Conservation (phyloP, 1,284 basidiomycete genomes). For the Phylloboletellus chloephorus region DNA sequence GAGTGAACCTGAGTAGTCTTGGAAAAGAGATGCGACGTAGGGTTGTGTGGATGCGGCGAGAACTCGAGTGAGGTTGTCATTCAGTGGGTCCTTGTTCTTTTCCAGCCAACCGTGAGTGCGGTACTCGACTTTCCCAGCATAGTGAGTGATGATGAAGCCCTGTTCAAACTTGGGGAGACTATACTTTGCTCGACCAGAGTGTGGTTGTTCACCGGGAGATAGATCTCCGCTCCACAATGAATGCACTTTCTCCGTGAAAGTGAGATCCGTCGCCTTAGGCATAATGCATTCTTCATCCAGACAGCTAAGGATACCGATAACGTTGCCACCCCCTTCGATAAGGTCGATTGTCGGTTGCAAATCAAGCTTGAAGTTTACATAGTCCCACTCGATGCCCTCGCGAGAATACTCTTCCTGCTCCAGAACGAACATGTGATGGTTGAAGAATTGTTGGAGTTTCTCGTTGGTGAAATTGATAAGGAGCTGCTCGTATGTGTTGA, state of each 20-base stretch:
- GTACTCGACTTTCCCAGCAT: constrained; percentile 97
- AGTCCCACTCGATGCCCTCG: constrained; percentile 98
- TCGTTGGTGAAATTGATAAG: constrained; percentile 99
- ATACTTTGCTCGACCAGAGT: constrained; percentile 81
- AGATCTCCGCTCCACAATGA: constrained; percentile 58
- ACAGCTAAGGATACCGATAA: constrained; percentile 89
- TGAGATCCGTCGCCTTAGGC: constrained; percentile 94
- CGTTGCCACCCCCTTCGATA: constrained; percentile 73
- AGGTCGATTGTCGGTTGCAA: constrained; percentile 98
- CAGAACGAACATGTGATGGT: constrained; percentile 99
- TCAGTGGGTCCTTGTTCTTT: constrained; percentile 99
- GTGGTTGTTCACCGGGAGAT: constrained; percentile 47
- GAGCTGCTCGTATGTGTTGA: constrained; percentile 94
- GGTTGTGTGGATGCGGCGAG: constrained; percentile 80
- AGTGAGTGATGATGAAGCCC: constrained; percentile 95
- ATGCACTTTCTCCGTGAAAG: constrained; percentile 92
- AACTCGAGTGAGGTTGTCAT: constrained; percentile 92
- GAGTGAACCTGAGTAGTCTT: constrained; percentile 64
- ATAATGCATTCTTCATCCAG: constrained; percentile 99
- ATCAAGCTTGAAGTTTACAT: constrained; percentile 97
- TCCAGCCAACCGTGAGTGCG: constrained; percentile 95
- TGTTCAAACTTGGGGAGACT: constrained; percentile 85
- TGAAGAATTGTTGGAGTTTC: constrained; percentile 96
- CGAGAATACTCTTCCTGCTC: constrained; percentile 99
- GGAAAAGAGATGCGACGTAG: constrained; percentile 81